A percentile compares a stretch with the other conserved stretches of the same genome.
Conservation (phyloP, 2,329 filamentous ascomycete genomes). For the Fusarium nisikadoi region DNA sequence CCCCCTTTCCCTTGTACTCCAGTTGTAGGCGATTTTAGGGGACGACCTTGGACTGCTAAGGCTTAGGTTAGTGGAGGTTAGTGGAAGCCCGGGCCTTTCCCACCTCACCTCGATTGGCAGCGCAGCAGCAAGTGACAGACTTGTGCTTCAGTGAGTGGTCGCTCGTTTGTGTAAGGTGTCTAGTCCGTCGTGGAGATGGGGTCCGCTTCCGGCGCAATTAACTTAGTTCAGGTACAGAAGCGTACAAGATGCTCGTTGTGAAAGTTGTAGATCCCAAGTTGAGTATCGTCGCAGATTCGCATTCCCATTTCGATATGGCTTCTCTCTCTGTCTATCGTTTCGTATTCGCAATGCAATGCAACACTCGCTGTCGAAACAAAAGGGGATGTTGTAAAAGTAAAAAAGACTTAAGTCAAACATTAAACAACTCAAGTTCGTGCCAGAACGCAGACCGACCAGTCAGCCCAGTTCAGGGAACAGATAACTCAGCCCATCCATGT, state of each 20-base stretch:
- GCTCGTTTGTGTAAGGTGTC: not conserved
- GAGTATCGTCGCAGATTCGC: slow-evolving; percentile 2
- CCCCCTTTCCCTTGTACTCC: slow-evolving; percentile 40
- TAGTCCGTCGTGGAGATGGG: slow-evolving; percentile 31
- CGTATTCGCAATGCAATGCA: slow-evolving; percentile 6
- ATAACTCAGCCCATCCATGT: slow-evolving; percentile 39
- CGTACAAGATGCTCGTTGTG: not conserved
- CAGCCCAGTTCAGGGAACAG: slow-evolving; percentile 2
- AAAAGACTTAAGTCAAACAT: slow-evolving; percentile 13
- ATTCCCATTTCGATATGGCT: slow-evolving; percentile 3
- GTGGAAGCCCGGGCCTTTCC: slow-evolving; percentile 32
- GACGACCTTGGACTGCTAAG: slow-evolving; percentile 23
- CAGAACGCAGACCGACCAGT: slow-evolving; percentile 18
- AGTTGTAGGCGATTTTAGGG: slow-evolving; percentile 30
- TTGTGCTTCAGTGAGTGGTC: slow-evolving; percentile 13
- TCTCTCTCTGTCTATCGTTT: not conserved
- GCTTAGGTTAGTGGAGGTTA: slow-evolving; percentile 28
- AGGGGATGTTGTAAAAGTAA: slow-evolving; percentile 8
- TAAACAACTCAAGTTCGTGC: slow-evolving; percentile 24
- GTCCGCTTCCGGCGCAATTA: slow-evolving; percentile 35
- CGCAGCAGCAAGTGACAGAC: not conserved
- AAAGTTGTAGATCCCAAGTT: slow-evolving; percentile 4
- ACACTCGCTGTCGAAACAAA: not conserved
- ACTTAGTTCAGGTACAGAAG: slow-evolving; percentile 24
- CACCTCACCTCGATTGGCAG: slow-evolving; percentile 21